Conservation (phyloP, 192 early-diverging fungal species). For the Coemansia sp. region DNA sequence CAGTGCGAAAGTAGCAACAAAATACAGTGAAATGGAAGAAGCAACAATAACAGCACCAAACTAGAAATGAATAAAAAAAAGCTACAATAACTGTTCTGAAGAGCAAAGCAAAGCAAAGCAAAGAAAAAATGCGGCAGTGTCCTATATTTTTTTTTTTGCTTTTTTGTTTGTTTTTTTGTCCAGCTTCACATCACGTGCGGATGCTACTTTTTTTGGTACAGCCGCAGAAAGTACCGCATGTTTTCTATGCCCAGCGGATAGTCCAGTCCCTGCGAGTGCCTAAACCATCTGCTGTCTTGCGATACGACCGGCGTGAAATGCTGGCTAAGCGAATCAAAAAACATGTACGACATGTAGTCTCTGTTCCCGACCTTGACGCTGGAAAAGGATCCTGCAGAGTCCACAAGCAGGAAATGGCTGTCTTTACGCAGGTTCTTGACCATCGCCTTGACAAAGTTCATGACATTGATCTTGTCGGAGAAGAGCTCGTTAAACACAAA, state of each 20-base stretch:
- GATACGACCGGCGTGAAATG: conserved; percentile 63
- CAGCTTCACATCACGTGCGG: neutral
- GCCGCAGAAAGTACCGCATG: conserved; percentile 88
- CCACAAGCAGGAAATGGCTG: conserved; percentile 71
- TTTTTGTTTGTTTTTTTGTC: neutral
- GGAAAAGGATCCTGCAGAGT: conserved; percentile 93
- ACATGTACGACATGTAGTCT: conserved; percentile 87
- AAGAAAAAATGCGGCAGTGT: too few species aligned
- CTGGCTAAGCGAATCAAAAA: conserved; percentile 77
- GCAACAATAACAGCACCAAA: too few species aligned
- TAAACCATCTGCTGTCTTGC: conserved; percentile 76
- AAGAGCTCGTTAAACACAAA: conserved; percentile 95
- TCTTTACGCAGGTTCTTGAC: conserved; percentile 66
- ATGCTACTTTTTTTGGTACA: conserved; percentile 70
- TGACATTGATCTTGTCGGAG: conserved; percentile 70
- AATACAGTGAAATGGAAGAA: too few species aligned
- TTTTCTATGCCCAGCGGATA: conserved; percentile 84
- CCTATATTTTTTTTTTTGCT: too few species aligned
- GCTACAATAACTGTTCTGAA: too few species aligned
- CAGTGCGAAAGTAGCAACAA: too few species aligned
- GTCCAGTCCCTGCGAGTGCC: conserved; percentile 63
- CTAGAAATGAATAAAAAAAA: too few species aligned
- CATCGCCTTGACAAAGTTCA: conserved; percentile 72
- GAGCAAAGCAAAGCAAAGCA: too few species aligned
- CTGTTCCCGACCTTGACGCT: conserved; percentile 70